Evolutionary conservation across 1,284 basidiomycete species (phyloP).

Genomic region (Fomitiporia mediterranea): DNA sequence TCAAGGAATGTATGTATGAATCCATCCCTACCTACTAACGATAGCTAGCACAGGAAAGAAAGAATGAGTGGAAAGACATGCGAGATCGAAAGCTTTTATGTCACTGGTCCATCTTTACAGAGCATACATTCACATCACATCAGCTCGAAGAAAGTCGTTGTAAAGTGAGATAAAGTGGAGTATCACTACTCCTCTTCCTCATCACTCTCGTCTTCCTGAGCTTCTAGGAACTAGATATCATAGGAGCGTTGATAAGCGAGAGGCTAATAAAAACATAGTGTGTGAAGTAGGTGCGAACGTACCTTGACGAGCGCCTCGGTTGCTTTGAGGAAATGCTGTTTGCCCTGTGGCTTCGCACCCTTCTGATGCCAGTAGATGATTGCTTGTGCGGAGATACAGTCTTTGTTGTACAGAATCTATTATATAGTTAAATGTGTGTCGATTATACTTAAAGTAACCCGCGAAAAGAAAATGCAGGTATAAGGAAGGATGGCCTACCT

Average conservation of each 20-base stretch:
- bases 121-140: too few relatives aligned
- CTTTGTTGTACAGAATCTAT: constrained; percentile 90
- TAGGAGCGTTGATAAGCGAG: too few relatives aligned
- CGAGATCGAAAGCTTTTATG: too few relatives aligned
- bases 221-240: constrained; percentile 19
- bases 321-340: constrained; percentile 90
- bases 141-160: too few relatives aligned
- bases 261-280: constrained; percentile 14
- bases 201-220: constrained; percentile 21
- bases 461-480: not conserved
- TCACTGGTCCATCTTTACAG: too few relatives aligned
- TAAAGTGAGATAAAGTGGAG: too few relatives aligned
- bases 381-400: constrained; percentile 91
- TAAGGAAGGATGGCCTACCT: constrained; percentile 43
- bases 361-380: constrained; percentile 98
- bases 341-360: constrained; percentile 91
- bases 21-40: too few relatives aligned
- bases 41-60: too few relatives aligned
- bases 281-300: constrained; percentile 24
- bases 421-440: constrained; percentile 17
- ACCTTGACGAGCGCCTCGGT: constrained; percentile 89
- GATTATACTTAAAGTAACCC: constrained; percentile 1
- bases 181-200: constrained; percentile 12
- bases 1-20: too few relatives aligned
- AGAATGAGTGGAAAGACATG: too few relatives aligned